A percentile compares a stretch with the other conserved stretches of the same genome.
Conservation (phyloP, 331 rosid genomes). For the Telfairia occidentalis region DNA sequence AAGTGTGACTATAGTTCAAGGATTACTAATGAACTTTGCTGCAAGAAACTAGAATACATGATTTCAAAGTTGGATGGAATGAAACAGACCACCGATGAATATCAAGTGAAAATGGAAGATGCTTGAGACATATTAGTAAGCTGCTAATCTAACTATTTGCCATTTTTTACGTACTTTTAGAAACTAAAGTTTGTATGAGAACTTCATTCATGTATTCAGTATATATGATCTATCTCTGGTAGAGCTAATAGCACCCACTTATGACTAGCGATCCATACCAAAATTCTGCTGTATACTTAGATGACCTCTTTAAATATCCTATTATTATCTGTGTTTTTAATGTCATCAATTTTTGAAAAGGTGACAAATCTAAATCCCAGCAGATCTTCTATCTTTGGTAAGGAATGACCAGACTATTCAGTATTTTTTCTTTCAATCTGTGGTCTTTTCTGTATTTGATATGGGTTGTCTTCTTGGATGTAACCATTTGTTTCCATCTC, state of each 20-base stretch:
- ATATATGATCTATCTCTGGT: not conserved
- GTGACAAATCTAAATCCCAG: not conserved
- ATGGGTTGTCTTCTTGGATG: not conserved
- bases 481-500: not conserved
- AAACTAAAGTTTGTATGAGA: not conserved
- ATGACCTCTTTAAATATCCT: not conserved
- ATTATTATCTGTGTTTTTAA: not conserved
- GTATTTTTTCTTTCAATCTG: not conserved
- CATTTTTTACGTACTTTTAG: not conserved
- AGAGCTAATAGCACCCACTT: not conserved
- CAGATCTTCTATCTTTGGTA: not conserved
- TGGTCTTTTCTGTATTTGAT: not conserved
- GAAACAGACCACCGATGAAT: slow-evolving; percentile 56
- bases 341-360: not conserved
- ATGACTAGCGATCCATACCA: not conserved
- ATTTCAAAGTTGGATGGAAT: slow-evolving; percentile 60
- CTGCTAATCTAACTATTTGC: not conserved
- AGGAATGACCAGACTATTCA: not conserved
- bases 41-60: slow-evolving; percentile 59
- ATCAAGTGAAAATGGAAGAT: slow-evolving; percentile 39
- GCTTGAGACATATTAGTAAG: not conserved
- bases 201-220: not conserved
- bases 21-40: slow-evolving; percentile 67
- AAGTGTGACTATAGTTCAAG: slow-evolving; percentile 61
- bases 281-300: not conserved